Conservation (phyloP, 208 protist genomes). For the Crithidia fasciculata region DNA sequence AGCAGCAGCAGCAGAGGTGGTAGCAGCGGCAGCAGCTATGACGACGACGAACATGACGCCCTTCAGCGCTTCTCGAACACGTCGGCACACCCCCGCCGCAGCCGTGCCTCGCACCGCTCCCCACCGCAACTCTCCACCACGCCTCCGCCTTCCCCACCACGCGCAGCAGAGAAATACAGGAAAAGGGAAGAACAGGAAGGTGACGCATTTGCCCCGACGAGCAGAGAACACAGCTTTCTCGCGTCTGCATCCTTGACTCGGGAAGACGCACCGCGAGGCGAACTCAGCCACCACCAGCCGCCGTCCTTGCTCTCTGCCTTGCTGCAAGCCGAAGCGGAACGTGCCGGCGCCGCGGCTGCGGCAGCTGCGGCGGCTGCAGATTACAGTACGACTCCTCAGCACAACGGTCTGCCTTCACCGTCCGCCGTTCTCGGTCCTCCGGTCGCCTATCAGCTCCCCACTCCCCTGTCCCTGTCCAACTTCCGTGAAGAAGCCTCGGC, state of each 20-base stretch:
- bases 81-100: conserved; percentile 14
- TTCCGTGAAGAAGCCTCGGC: not conserved
- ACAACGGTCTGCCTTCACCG: no score
- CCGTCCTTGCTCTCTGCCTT: conserved; percentile 20
- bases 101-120: not conserved
- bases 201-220: no score
- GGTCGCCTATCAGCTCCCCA: no score
- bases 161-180: not conserved
- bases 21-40: no score
- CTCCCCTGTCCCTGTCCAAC: no score
- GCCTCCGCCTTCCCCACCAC: conserved; percentile 6
- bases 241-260: no score
- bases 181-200: not conserved
- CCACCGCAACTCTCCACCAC: conserved; percentile 15
- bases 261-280: no score
- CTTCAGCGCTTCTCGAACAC: conserved; percentile 43
- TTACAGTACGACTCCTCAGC: no score
- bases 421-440: no score
- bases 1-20: not conserved
- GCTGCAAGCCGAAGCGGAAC: conserved; percentile 24
- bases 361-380: not conserved
- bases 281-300: not conserved
- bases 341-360: conserved; percentile 11
- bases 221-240: no score
- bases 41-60: not conserved